phyloP scores from a whole-genome alignment of 2,329 filamentous ascomycete genomes.

The Aspergillus phoenicis region DNA sequence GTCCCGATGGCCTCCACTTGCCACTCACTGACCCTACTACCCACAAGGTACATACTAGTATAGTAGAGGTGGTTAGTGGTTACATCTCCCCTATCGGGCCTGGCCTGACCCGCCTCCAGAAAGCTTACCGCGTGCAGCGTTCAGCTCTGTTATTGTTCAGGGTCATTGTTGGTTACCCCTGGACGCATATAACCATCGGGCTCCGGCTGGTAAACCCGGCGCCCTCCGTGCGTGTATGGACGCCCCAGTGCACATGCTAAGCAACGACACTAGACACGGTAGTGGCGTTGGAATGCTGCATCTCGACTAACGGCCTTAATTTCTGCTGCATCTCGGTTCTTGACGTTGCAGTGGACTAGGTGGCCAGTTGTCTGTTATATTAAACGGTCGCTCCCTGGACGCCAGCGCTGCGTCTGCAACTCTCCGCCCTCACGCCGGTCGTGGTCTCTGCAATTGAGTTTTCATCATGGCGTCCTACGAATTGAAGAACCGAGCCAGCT shows the following conservation, averaged over 20 bases:
- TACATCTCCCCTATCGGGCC: not conserved
- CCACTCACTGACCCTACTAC: too few relatives aligned
- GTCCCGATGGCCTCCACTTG: too few relatives aligned
- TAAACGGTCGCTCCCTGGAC: not conserved
- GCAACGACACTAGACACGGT: not conserved
- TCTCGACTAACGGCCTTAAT: not conserved
- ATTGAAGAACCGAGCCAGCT: constrained; percentile 4
- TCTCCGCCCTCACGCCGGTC: not conserved
- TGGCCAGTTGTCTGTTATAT: not conserved
- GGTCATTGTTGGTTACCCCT: not conserved
- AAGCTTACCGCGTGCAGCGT: not conserved
- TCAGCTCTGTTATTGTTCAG: not conserved
- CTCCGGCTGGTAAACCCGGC: not conserved
- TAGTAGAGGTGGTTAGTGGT: too few relatives aligned
- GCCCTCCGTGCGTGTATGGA: not conserved
- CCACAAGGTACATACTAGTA: too few relatives aligned
- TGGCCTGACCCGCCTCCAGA: not conserved
- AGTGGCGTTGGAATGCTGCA: not conserved
- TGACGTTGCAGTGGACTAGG: not conserved
- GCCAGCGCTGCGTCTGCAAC: not conserved
- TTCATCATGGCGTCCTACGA: constrained; percentile 11
- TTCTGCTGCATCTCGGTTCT: not conserved
- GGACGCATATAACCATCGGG: not conserved
- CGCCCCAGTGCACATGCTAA: not conserved
- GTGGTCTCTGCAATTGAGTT: not conserved